Percentiles rank a stretch among this genome's conserved stretches.
Conservation (phyloP, 768 basidiomycete genomes). For the Lyophyllum shimeji region DNA sequence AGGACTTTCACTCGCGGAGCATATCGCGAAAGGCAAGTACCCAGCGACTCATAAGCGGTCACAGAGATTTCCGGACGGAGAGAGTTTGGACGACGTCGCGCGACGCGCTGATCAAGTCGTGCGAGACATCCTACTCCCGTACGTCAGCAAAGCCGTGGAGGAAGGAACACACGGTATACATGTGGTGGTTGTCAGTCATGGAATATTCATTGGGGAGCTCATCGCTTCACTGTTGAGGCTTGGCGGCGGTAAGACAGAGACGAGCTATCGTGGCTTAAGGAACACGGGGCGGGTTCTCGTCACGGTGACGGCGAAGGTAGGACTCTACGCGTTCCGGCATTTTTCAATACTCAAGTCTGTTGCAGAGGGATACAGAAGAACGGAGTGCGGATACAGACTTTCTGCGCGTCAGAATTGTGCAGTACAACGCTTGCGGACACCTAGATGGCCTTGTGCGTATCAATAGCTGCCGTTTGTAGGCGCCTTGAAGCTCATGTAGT, state of each 20-base stretch:
- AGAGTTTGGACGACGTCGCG: slow-evolving; percentile 64
- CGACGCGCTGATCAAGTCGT: slow-evolving; percentile 52
- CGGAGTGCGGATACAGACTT: slow-evolving; percentile 22
- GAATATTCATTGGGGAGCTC: slow-evolving; percentile 64
- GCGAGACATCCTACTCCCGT: slow-evolving; percentile 52
- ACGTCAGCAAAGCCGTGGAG: slow-evolving; percentile 42
- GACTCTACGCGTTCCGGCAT: too few species aligned
- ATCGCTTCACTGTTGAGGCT: slow-evolving; percentile 48
- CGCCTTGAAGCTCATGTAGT: background rate
- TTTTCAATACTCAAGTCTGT: too few species aligned
- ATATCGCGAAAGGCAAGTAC: slow-evolving; percentile 52
- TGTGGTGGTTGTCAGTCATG: slow-evolving; percentile 74
- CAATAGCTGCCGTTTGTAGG: background rate
- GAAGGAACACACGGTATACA: slow-evolving; percentile 42
- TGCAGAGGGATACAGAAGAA: slow-evolving; percentile 24
- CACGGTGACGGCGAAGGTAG: slow-evolving; percentile 40
- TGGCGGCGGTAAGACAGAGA: slow-evolving; percentile 25
- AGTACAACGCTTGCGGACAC: slow-evolving; percentile 59
- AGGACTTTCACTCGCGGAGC: slow-evolving; percentile 39
- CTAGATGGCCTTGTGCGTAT: slow-evolving; percentile 50
- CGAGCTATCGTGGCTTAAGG: slow-evolving; percentile 47
- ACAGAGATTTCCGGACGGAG: slow-evolving; percentile 68
- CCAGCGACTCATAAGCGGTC: slow-evolving; percentile 45
- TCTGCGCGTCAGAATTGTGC: slow-evolving; percentile 44
- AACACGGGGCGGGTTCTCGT: slow-evolving; percentile 75